Evolutionary conservation across 139 green algal species (phyloP), one percentile per base, ranked within the genome.

Genomic region (Diplosphaera chodatii): DNA sequence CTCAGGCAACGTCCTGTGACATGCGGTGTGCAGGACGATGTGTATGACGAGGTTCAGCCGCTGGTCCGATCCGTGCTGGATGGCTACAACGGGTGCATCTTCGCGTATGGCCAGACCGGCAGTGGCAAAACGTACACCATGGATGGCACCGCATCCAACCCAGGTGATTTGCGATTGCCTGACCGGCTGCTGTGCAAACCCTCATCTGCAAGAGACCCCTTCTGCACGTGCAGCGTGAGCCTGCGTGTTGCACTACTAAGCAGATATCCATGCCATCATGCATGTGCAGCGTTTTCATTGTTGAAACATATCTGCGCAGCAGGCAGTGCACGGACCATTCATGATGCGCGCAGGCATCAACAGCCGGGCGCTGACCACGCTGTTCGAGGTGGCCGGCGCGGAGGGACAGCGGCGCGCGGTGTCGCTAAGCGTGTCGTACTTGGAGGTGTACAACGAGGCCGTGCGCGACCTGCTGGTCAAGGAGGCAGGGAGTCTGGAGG

Each of bases 381-480:
- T 83, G 31, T 79, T 83, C 25, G 69, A 55, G 64, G 66, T 76
- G 40, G 70, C 34, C 0, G 65, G 37, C 0, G 64, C 55, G 4
- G 68, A 73, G 55, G 65, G 32, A 10, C 20, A 68, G n/a, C 32
- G 55, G 23, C 29, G 27, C 21, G 3, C 1, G n/a, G 69, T 63
- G 3, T 37, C 22, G 21, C 56, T 67, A 28, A 75, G 74, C 74
- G 78, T 89, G 32, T 67, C 74, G 1, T 86, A 92, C 81, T 64
- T 91, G 55, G 85, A 92, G 73, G 80, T 92, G 20, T 90, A 93
- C 84, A 89, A 90, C 70, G 87, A 93, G 25, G 65, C 76, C 3
- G 71, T 93, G 20, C 74, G 80, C 5, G 86, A 91, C 74, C 78
- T 92, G 76, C 77, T 93, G 78, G 72, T 64, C 25, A 41, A 31